Evolutionary conservation across 2,329 filamentous ascomycete genomes (phyloP).

Genomic region (Lasiodiplodia gonubiensis): DNA sequence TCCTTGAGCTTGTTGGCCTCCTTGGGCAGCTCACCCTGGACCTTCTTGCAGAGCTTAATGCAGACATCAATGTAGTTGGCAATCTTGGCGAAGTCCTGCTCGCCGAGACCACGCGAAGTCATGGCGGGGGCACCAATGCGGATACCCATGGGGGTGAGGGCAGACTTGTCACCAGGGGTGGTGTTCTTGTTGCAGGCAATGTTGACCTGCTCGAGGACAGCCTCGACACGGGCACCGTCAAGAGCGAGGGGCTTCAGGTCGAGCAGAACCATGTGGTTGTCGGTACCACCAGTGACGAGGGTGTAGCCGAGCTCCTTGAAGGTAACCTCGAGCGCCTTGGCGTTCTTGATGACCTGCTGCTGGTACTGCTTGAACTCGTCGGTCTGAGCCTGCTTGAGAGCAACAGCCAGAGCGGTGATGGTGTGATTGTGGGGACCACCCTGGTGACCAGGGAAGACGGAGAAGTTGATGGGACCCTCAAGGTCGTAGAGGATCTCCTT

Average conservation of each 20-base stretch:
- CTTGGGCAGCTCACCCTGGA: constrained; percentile 86
- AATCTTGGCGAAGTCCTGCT: constrained; percentile 82
- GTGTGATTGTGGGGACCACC: constrained; percentile 99
- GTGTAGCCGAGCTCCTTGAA: constrained; percentile 72
- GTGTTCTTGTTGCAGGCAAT: constrained; percentile 99
- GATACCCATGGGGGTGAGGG: constrained; percentile 88
- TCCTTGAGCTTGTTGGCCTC: constrained; percentile 99
- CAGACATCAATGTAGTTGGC: constrained; percentile 85
- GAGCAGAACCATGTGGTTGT: constrained; percentile 93
- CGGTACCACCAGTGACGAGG: constrained; percentile 91
- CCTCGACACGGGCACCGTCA: constrained; percentile 88
- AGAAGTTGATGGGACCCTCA: constrained; percentile 90
- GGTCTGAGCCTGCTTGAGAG: constrained; percentile 88
- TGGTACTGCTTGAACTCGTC: constrained; percentile 94
- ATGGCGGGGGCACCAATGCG: constrained; percentile 96
- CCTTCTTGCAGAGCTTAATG: constrained; percentile 88
- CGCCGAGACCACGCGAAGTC: constrained; percentile 92
- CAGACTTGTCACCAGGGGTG: constrained; percentile 91
- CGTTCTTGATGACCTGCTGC: constrained; percentile 85
- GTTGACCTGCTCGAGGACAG: constrained; percentile 87
- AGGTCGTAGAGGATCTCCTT: constrained; percentile 88
- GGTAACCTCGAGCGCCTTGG: constrained; percentile 83
- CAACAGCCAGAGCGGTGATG: constrained; percentile 92
- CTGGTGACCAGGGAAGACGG: constrained; percentile 97
- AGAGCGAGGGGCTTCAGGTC: constrained; percentile 89